Percentiles rank a stretch among this genome's conserved stretches.
Conservation (phyloP, 2,329 filamentous ascomycete species). For the Diaporthe ampelina region DNA sequence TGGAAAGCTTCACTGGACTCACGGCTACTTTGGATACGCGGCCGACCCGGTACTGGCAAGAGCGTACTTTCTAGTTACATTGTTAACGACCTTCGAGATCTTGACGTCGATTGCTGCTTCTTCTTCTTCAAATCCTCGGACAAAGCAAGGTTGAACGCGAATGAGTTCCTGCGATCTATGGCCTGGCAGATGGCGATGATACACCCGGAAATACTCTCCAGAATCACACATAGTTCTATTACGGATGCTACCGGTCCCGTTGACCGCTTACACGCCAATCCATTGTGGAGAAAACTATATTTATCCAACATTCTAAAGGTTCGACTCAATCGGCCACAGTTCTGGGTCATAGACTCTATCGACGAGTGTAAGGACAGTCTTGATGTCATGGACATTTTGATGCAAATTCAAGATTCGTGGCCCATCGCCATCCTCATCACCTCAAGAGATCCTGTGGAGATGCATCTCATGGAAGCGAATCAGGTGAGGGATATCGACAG, state of each 20-base stretch:
- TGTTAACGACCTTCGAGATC: conserved; percentile 39
- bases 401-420: conserved; percentile 45
- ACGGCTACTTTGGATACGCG: conserved; percentile 42
- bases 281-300: conserved; percentile 48
- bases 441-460: conserved; percentile 43
- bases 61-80: conserved; percentile 42
- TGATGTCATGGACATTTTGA: conserved; percentile 47
- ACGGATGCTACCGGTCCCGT: conserved; percentile 39
- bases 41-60: conserved; percentile 45
- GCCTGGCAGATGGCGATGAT: conserved; percentile 50
- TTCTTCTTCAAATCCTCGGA: conserved; percentile 44
- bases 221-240: conserved; percentile 31
- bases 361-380: conserved; percentile 48
- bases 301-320: conserved; percentile 45
- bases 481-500: conserved; percentile 40
- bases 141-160: conserved; percentile 56
- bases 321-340: conserved; percentile 45
- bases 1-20: conserved; percentile 37
- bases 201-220: conserved; percentile 43
- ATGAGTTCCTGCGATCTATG: conserved; percentile 47
- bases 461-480: conserved; percentile 20
- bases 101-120: conserved; percentile 40
- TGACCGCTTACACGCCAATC: conserved; percentile 45
- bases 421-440: conserved; percentile 49
- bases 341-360: conserved; percentile 52